phyloP scores from a whole-genome alignment of 495 filamentous ascomycete species.

The Penicillium taxi region DNA sequence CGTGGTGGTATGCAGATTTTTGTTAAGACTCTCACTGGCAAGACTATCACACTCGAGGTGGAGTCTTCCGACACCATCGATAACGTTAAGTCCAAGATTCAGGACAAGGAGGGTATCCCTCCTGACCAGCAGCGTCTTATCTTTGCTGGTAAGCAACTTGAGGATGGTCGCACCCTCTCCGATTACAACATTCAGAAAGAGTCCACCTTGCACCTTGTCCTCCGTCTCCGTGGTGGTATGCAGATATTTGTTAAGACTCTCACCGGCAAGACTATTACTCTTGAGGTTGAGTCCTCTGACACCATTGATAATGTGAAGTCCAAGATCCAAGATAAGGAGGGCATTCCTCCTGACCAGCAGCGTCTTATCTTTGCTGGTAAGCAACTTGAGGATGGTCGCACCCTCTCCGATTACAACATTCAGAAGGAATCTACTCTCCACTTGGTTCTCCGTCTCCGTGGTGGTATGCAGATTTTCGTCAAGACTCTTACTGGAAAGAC shows the following conservation, averaged over 20 bases:
- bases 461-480: constrained; percentile 70
- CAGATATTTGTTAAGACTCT: constrained; percentile 95
- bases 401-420: constrained; percentile 66
- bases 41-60: constrained; percentile 99
- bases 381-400: constrained; percentile 65
- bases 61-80: constrained; percentile 98
- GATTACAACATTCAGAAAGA: constrained; percentile 99
- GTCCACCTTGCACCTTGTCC: constrained; percentile 88
- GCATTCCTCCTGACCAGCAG: constrained; percentile 72
- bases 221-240: constrained; percentile 98
- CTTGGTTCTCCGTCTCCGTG: constrained; percentile 61
- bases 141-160: constrained; percentile 96
- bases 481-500: constrained; percentile 69
- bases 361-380: constrained; percentile 67
- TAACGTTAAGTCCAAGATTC: constrained; percentile 98
- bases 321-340: constrained; percentile 74
- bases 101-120: constrained; percentile 98
- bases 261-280: constrained; percentile 96
- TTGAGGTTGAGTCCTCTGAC: constrained; percentile 92
- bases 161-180: constrained; percentile 90
- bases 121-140: constrained; percentile 98
- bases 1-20: constrained; percentile 99
- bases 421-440: constrained; percentile 67
- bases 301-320: constrained; percentile 94
- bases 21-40: constrained; percentile 89